These are phyloP conservation scores for Ailanthus altissimus DNA, from an alignment of 345 rosid species.

Conservation along the genomic window DNA sequence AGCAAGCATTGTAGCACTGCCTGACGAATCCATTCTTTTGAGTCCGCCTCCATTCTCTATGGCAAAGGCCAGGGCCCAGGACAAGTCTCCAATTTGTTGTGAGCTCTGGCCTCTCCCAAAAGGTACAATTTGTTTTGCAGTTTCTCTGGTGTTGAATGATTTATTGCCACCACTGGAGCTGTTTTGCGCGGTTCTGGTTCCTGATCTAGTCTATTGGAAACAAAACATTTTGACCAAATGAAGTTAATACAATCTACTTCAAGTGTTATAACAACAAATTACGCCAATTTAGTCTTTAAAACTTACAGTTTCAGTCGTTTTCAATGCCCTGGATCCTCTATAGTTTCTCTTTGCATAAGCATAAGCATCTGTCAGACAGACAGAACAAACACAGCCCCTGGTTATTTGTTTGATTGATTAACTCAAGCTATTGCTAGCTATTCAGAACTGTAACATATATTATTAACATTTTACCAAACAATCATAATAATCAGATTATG, in stretches of 20 bases:
- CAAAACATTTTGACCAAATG: constrained; percentile 21
- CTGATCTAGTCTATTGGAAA: constrained; percentile 44
- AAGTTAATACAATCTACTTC: constrained; percentile 15
- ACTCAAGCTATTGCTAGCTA: background rate
- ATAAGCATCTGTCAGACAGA: constrained; percentile 52
- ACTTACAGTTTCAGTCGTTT: constrained; percentile 53
- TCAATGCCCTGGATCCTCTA: constrained; percentile 48
- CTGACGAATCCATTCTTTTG: constrained; percentile 52
- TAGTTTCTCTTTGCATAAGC: constrained; percentile 45
- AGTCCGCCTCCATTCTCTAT: constrained; percentile 74
- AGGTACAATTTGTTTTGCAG: constrained; percentile 57
- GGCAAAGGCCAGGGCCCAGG: constrained; percentile 74
- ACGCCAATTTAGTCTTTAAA: constrained; percentile 8
- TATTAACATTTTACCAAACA: background rate
- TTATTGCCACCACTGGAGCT: constrained; percentile 36
- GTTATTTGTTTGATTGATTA: background rate
- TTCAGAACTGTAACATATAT: background rate
- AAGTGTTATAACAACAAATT: background rate
- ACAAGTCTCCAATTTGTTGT: constrained; percentile 54
- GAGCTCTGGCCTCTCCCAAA: constrained; percentile 45
- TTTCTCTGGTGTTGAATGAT: constrained; percentile 34
- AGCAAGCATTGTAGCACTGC: constrained; percentile 48
- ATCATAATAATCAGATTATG: background rate
- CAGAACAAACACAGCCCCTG: constrained; percentile 11
- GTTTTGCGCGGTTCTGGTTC: constrained; percentile 28